A percentile compares a stretch with the other conserved stretches of the same genome.
Evolutionary conservation across 768 basidiomycete genomes (phyloP).

Genomic region (Naganishia randhawae): DNA sequence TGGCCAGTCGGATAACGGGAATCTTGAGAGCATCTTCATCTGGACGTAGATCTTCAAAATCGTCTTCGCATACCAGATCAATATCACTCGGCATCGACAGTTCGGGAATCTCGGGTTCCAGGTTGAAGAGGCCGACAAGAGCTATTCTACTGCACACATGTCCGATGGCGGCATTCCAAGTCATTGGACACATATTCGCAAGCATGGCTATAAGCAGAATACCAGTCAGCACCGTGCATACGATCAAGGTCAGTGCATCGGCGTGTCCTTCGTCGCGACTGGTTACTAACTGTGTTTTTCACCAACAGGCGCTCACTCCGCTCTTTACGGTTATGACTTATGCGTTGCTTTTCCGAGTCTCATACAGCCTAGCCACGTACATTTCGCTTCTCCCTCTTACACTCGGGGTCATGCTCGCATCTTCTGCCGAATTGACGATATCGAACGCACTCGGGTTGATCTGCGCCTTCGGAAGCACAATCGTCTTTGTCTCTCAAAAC

Average conservation of each 20-base stretch:
- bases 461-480: slow-evolving; percentile 91
- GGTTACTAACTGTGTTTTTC: slow-evolving; percentile 18
- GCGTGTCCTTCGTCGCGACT: background rate
- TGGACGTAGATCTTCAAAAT: background rate
- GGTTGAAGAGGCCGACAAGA: slow-evolving; percentile 65
- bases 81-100: slow-evolving; percentile 18
- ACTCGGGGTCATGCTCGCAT: slow-evolving; percentile 94
- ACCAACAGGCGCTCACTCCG: slow-evolving; percentile 79
- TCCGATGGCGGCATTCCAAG: slow-evolving; percentile 97
- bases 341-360: slow-evolving; percentile 85
- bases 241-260: slow-evolving; percentile 75
- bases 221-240: slow-evolving; percentile 95
- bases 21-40: background rate
- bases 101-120: slow-evolving; percentile 49
- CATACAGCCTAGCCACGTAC: slow-evolving; percentile 87
- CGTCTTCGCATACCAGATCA: slow-evolving; percentile 2
- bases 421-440: slow-evolving; percentile 83
- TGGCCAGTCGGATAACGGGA: background rate
- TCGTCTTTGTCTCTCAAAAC: slow-evolving; percentile 95
- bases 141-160: slow-evolving; percentile 73
- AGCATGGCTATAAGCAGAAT: slow-evolving; percentile 95
- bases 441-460: slow-evolving; percentile 82
- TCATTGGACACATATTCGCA: slow-evolving; percentile 95
- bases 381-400: slow-evolving; percentile 90
- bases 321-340: slow-evolving; percentile 96